Evolutionary conservation across 192 early-diverging fungal genomes (phyloP), one percentile per base, ranked within the genome.

Genomic region (Dissophora ornata): DNA sequence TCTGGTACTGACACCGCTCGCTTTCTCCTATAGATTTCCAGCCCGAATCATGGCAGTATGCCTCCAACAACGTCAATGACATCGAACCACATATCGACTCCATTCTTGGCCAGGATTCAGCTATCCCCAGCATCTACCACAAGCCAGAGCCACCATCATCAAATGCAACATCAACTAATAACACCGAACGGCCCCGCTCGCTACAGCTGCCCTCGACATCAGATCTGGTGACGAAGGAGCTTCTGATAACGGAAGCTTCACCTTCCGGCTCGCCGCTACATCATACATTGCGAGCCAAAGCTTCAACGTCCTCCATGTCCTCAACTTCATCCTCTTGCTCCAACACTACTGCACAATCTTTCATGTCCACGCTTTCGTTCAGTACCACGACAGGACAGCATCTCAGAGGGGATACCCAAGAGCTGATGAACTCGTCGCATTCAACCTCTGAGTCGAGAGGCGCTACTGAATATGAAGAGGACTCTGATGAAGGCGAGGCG

Each of bases 321-420:
- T 67, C 73, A 5, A 42, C 21, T 11, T 38, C 36, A 3, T 77
- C 73, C 9, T 34, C 50, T 7, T 51, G 52, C 51, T 67, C 73
- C 8, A 67, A 55, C 36, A 60, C 57, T 13, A 69, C 67, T 11
- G 32, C 50, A 4, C 67, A 69, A 19, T 62, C 73, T 19, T 77
- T 77, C 47, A 47, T 67, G 50, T 62, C 73, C 19, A 67, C 64
- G 2, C 36, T 57, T 1, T 77, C 73, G 19, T 77, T 77, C 24
- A 56, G 34, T 15, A 77, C 73, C 19, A 38, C 47, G 1, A 62
- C 73, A 1, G 73, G 65, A 16, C 30, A 16, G 13, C 64, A 62
- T 36, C 29, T 36, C 16, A 22, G 67, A 25, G 36, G 36, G 7
- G 13, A 6, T 13, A 38, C 36, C 13, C 36, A 38, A 38, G 36